A percentile compares a stretch with the other conserved stretches of the same genome.
Evolutionary conservation across 805 yeast species (phyloP).

Genomic region (Starmera dryadoides): DNA sequence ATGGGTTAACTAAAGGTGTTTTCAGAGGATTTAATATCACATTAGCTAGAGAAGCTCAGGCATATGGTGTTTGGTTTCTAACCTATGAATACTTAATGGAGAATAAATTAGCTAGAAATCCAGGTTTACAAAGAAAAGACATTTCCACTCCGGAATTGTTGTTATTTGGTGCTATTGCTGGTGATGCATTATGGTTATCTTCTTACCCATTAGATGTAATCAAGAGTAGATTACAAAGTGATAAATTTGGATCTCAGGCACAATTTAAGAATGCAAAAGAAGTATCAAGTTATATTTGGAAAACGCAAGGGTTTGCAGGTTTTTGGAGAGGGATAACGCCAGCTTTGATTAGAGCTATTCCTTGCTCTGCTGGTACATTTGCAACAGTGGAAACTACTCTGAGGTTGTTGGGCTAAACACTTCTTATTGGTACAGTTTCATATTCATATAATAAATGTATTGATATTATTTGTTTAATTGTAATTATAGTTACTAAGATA

Average conservation of each 20-base stretch:
- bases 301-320: slow-evolving; percentile 38
- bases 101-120: slow-evolving; percentile 26
- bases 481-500: no score
- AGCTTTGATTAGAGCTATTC: slow-evolving; percentile 51
- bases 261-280: slow-evolving; percentile 34
- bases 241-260: slow-evolving; percentile 35
- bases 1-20: slow-evolving; percentile 69
- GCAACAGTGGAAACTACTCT: slow-evolving; percentile 68
- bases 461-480: no score
- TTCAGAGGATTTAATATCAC: slow-evolving; percentile 87
- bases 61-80: slow-evolving; percentile 83
- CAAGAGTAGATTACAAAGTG: slow-evolving; percentile 81
- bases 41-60: slow-evolving; percentile 75
- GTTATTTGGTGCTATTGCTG: slow-evolving; percentile 82
- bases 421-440: no score
- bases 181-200: slow-evolving; percentile 79
- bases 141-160: slow-evolving; percentile 86
- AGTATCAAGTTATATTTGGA: slow-evolving; percentile 25
- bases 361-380: slow-evolving; percentile 69
- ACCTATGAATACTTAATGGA: slow-evolving; percentile 85
- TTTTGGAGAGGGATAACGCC: slow-evolving; percentile 62
- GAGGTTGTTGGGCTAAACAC: slow-evolving; percentile 26
- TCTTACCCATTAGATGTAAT: slow-evolving; percentile 88
- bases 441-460: no score
- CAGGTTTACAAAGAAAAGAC: slow-evolving; percentile 44